Percentiles rank a stretch among this genome's conserved stretches.
These are phyloP conservation scores for Moesziomyces antarcticus DNA, from an alignment of 1,284 basidiomycete species.

Conservation along the genomic window DNA sequence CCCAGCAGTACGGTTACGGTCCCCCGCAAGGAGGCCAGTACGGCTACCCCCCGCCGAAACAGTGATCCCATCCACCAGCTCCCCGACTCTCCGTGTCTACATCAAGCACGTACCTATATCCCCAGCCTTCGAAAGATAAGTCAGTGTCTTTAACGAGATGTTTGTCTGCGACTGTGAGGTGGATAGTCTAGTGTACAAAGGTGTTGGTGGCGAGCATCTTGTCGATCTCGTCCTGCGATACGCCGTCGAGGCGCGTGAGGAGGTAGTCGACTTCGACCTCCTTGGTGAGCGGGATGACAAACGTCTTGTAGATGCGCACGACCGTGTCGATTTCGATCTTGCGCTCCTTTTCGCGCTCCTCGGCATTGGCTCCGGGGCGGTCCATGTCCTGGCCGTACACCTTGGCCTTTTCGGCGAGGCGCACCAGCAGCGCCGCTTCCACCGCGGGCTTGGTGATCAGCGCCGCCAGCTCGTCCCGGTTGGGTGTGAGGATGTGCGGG, in stretches of 20 bases:
- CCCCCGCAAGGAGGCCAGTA: slow-evolving; percentile 35
- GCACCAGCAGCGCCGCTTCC: slow-evolving; percentile 84
- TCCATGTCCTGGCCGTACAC: slow-evolving; percentile 92
- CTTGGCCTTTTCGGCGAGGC: slow-evolving; percentile 88
- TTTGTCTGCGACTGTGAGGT: not conserved
- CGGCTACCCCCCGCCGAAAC: slow-evolving; percentile 55
- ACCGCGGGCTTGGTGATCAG: slow-evolving; percentile 97
- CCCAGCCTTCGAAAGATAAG: too few relatives aligned
- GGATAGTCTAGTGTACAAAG: slow-evolving; percentile 29
- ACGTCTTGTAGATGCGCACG: slow-evolving; percentile 89
- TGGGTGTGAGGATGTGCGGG: slow-evolving; percentile 83
- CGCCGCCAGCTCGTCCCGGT: slow-evolving; percentile 77
- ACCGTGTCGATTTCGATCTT: slow-evolving; percentile 95
- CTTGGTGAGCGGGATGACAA: slow-evolving; percentile 96
- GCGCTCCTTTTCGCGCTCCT: slow-evolving; percentile 39
- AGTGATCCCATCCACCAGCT: slow-evolving; percentile 2
- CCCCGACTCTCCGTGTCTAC: not conserved
- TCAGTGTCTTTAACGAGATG: not conserved
- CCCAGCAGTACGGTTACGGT: slow-evolving; percentile 52
- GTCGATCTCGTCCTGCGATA: slow-evolving; percentile 16
- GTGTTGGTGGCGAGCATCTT: slow-evolving; percentile 21
- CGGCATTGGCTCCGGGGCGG: slow-evolving; percentile 29
- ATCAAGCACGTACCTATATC: too few relatives aligned
- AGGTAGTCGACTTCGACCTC: slow-evolving; percentile 82
- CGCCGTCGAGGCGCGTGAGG: slow-evolving; percentile 37